These are phyloP conservation scores for Helotiales sp. DNA, from an alignment of 2,329 filamentous ascomycete genomes.

Conservation along the genomic window DNA sequence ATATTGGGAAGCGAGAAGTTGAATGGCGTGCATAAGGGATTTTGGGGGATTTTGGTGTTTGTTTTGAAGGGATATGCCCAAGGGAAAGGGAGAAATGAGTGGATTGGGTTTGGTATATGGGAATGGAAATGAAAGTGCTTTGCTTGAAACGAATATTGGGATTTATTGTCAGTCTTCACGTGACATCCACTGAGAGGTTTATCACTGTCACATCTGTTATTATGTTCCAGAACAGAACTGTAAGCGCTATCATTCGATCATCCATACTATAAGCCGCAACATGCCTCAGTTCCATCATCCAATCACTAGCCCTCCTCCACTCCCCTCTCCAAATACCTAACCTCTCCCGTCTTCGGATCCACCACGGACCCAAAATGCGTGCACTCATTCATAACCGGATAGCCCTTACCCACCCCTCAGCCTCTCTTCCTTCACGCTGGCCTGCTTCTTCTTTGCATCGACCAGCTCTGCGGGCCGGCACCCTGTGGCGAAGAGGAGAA, in stretches of 20 bases:
- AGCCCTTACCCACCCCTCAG: no score
- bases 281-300: no score
- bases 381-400: no score
- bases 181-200: background rate
- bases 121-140: background rate
- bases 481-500: no score
- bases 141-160: background rate
- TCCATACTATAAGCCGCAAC: background rate
- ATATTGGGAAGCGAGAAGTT: background rate
- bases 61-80: background rate
- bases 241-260: background rate
- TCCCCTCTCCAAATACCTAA: no score
- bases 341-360: no score
- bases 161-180: background rate
- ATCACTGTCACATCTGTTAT: background rate
- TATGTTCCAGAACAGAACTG: background rate
- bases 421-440: no score
- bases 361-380: no score
- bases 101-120: background rate
- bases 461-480: no score
- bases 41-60: background rate
- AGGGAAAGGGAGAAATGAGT: background rate
- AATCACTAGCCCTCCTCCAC: no score
- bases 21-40: background rate
- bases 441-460: no score